Percentiles rank a stretch among this genome's conserved stretches.
These are phyloP conservation scores for Coemansia furcata DNA, from an alignment of 192 early-diverging fungal genomes.

Conservation along the genomic window DNA sequence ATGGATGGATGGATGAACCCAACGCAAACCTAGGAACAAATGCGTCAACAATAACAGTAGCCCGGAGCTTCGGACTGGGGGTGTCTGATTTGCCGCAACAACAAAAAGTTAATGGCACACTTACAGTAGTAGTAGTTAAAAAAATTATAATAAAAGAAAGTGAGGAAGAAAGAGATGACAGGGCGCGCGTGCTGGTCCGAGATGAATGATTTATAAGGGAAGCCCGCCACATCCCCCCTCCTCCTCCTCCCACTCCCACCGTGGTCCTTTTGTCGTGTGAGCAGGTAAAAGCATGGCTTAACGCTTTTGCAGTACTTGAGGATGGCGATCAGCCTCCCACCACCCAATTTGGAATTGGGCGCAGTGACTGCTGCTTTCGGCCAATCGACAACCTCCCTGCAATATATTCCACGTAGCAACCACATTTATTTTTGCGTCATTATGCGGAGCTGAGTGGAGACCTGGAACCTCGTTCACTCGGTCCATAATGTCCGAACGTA, in stretches of 20 bases:
- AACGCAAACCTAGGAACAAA: neutral
- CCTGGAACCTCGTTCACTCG: no score
- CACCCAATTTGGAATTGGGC: neutral
- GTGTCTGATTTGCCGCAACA: neutral
- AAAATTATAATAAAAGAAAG: neutral
- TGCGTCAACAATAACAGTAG: neutral
- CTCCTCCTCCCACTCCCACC: no score
- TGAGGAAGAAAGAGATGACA: neutral
- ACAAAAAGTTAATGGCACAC: neutral
- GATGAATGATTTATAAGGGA: neutral
- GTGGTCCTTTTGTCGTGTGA: neutral
- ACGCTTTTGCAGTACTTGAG: neutral
- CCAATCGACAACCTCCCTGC: neutral
- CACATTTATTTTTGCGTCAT: neutral
- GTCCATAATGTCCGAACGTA: no score
- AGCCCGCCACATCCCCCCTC: no score
- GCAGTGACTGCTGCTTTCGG: neutral
- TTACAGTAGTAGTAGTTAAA: constrained; percentile 1
- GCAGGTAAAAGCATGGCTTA: constrained; percentile 1
- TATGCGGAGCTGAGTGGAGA: no score
- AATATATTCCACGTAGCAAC: constrained; percentile 11
- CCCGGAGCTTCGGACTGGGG: constrained; percentile 4
- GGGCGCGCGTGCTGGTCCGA: neutral
- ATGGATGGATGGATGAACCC: neutral
- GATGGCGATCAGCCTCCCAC: neutral